phyloP scores from a whole-genome alignment of 2,329 filamentous ascomycete genomes.

The Phyllosticta ampelicida region DNA sequence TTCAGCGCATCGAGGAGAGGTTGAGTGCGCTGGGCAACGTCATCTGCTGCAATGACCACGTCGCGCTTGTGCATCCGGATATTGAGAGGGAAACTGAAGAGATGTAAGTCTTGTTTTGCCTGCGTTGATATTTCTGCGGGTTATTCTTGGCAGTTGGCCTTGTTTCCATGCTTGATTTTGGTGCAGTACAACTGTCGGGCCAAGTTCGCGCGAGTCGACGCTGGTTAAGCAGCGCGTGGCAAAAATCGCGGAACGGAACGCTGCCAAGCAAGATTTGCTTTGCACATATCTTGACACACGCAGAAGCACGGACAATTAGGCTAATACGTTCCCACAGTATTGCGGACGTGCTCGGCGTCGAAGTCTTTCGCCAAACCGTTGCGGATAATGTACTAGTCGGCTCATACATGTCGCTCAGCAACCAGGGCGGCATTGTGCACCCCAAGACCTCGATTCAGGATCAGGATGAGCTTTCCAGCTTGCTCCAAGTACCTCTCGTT shows the following conservation, averaged over 20 bases:
- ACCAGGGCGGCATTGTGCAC: conserved; percentile 93
- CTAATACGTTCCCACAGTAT: conserved; percentile 37
- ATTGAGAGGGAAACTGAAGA: conserved; percentile 97
- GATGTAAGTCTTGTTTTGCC: conserved; percentile 42
- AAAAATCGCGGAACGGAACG: not conserved
- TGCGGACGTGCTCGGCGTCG: conserved; percentile 80
- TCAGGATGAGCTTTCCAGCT: conserved; percentile 88
- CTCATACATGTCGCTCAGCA: conserved; percentile 91
- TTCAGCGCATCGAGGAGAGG: conserved; percentile 95
- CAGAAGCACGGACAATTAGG: conserved; percentile 5
- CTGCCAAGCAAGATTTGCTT: not conserved
- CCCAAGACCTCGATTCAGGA: conserved; percentile 96
- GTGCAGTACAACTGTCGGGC: not conserved
- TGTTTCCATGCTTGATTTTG: not conserved
- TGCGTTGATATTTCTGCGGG: not conserved
- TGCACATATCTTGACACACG: not conserved
- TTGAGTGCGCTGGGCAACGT: conserved; percentile 94
- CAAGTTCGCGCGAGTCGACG: not conserved
- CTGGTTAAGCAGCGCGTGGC: not conserved
- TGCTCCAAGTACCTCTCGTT: conserved; percentile 92
- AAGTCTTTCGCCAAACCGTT: conserved; percentile 88
- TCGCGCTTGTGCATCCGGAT: conserved; percentile 91
- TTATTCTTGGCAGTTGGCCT: not conserved
- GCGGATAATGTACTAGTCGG: conserved; percentile 95
- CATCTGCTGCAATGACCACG: conserved; percentile 93